Evolutionary conservation across 768 basidiomycete species (phyloP).

Genomic region (Termitomyces sp.): DNA sequence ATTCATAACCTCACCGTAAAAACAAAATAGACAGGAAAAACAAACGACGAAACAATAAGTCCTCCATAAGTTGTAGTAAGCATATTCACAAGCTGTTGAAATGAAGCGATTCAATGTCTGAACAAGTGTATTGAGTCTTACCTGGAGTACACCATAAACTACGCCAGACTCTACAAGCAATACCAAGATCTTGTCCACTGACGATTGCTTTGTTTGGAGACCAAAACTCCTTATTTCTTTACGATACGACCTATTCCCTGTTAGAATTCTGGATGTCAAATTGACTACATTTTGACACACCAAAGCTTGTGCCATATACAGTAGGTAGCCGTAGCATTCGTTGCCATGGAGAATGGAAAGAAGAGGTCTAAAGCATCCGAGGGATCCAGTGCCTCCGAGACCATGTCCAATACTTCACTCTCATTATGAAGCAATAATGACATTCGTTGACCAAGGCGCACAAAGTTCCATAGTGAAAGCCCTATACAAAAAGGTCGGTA

Average conservation of each 20-base stretch:
- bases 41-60: not conserved
- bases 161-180: not conserved
- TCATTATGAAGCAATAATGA: too few relatives aligned
- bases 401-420: too few relatives aligned
- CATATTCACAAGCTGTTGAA: not conserved
- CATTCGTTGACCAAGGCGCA: not conserved
- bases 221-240: not conserved
- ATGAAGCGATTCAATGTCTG: not conserved
- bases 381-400: not conserved
- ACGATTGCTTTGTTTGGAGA: not conserved
- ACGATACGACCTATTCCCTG: not conserved
- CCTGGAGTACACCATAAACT: not conserved
- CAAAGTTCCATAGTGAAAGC: not conserved
- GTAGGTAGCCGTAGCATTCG: not conserved
- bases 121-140: not conserved
- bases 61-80: not conserved
- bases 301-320: constrained; percentile 1
- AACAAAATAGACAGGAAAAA: not conserved
- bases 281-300: not conserved
- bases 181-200: not conserved
- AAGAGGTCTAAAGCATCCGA: not conserved
- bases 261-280: not conserved
- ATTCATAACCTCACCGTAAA: not conserved
- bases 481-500: not conserved
- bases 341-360: not conserved